phyloP scores from a whole-genome alignment of 305 asterid genomes.

The Fraxinus xanthoxyloides region DNA sequence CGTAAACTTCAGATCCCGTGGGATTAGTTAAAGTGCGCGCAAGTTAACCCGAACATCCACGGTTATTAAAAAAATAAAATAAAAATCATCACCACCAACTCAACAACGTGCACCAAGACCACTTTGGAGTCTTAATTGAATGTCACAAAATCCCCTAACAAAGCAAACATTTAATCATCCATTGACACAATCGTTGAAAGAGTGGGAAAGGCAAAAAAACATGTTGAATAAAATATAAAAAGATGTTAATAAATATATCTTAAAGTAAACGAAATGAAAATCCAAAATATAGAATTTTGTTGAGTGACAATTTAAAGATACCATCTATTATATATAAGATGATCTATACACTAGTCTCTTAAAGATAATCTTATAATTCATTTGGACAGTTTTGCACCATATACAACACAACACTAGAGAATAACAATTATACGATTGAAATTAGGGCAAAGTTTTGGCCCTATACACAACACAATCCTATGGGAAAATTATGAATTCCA shows the following conservation, averaged over 20 bases:
- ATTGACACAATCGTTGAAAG: neutral
- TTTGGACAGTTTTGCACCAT: neutral
- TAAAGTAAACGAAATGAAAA: too few relatives aligned
- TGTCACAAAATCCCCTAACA: neutral
- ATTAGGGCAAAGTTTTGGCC: neutral
- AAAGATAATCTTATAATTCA: neutral
- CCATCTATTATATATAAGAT: too few relatives aligned
- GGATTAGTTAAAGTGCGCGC: too few relatives aligned
- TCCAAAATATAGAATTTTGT: too few relatives aligned
- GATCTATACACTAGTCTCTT: neutral
- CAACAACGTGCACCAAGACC: neutral
- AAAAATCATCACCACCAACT: neutral
- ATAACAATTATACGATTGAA: neutral
- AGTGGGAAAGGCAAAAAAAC: neutral
- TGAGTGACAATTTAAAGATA: too few relatives aligned
- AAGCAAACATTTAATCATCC: neutral
- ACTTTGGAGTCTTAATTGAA: neutral
- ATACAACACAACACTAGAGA: neutral
- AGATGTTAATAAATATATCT: too few relatives aligned
- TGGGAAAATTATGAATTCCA: neutral
- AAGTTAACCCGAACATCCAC: too few relatives aligned
- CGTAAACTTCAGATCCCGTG: too few relatives aligned
- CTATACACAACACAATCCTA: neutral
- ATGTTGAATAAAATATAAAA: neutral
- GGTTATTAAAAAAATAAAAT: too few relatives aligned